Conservation (phyloP, 2,329 filamentous ascomycete species). For the Pezicula radicicola region DNA sequence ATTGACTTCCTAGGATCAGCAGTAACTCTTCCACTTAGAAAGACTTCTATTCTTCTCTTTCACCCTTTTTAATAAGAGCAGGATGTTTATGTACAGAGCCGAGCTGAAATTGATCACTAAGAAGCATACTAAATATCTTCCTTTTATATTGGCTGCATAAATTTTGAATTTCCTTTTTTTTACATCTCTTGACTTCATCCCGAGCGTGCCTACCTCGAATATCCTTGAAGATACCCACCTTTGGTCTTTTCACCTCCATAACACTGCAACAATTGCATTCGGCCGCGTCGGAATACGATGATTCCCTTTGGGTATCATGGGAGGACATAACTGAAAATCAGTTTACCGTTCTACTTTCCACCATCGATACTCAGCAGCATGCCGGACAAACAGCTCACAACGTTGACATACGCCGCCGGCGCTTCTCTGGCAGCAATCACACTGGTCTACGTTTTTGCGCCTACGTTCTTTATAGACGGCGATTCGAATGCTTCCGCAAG, state of each 20-base stretch:
- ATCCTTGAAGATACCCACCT: slow-evolving; percentile 1
- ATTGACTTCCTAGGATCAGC: neutral
- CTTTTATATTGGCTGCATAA: neutral
- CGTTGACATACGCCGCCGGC: slow-evolving; percentile 91
- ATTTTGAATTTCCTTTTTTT: neutral
- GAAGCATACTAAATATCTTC: neutral
- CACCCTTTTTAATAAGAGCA: neutral
- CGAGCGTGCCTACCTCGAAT: neutral
- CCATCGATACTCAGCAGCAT: slow-evolving; percentile 40
- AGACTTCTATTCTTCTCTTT: too few relatives aligned
- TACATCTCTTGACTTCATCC: neutral
- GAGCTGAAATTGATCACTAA: neutral
- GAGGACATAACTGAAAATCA: neutral
- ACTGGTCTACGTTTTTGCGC: slow-evolving; percentile 94
- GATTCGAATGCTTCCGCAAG: slow-evolving; percentile 55
- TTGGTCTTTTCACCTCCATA: neutral
- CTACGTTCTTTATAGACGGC: slow-evolving; percentile 93
- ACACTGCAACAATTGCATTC: neutral
- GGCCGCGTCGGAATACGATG: neutral
- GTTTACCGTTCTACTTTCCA: neutral
- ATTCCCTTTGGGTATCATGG: neutral
- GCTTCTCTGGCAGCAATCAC: slow-evolving; percentile 93
- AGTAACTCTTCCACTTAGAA: neutral
- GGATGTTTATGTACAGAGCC: neutral
- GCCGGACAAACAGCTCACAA: slow-evolving; percentile 79